Evolutionary conservation across 805 yeast species (phyloP).

Genomic region (Candida palmyrensis): DNA sequence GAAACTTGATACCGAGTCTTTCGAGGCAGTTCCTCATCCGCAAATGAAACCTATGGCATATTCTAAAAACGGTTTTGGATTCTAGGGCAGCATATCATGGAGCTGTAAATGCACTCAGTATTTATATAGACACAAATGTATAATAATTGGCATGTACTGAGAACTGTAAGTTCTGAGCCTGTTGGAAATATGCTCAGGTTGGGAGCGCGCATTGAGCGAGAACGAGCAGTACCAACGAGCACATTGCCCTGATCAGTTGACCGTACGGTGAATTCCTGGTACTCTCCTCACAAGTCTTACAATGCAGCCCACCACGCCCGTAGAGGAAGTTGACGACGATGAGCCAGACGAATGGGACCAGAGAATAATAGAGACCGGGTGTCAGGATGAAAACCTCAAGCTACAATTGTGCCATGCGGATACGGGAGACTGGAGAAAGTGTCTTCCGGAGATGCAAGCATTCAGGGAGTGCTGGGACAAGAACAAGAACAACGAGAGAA

Average conservation of each 20-base stretch:
- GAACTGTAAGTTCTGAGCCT: no score
- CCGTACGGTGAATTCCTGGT: no score
- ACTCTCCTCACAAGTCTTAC: no score
- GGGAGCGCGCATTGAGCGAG: no score
- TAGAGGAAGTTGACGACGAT: constrained; percentile 23
- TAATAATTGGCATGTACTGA: no score
- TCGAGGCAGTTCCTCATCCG: constrained; percentile 86
- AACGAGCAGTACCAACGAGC: no score
- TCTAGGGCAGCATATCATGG: constrained; percentile 17
- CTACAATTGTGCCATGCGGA: constrained; percentile 43
- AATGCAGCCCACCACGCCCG: background rate
- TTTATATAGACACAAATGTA: no score
- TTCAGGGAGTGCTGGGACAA: constrained; percentile 61
- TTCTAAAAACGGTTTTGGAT: constrained; percentile 41
- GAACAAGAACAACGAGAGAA: constrained; percentile 51
- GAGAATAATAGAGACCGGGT: constrained; percentile 40
- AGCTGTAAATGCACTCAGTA: no score
- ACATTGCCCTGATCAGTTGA: no score
- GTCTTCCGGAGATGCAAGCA: constrained; percentile 44
- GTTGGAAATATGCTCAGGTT: no score
- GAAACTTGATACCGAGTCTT: constrained; percentile 51
- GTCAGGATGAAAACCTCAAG: constrained; percentile 35
- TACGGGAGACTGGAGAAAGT: constrained; percentile 40
- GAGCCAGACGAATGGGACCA: constrained; percentile 46
- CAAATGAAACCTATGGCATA: constrained; percentile 93